phyloP scores from a whole-genome alignment of 352 stramenopile genomes.

The Globisporangium ultimum region DNA sequence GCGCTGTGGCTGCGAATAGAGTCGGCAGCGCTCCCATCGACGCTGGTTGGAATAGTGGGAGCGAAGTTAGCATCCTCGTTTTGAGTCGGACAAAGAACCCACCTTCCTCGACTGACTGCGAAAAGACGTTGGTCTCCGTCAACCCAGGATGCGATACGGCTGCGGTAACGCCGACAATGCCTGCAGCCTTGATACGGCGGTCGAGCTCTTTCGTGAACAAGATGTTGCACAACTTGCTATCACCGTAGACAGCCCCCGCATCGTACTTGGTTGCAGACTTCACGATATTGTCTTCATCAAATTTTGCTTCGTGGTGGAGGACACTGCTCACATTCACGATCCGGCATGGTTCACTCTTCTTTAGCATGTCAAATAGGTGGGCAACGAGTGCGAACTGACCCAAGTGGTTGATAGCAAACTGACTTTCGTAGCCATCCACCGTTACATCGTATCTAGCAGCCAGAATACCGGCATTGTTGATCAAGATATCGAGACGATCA shows the following conservation, averaged over 20 bases:
- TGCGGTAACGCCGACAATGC: constrained; percentile 3
- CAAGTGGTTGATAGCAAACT: constrained; percentile 13
- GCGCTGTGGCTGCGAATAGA: no score
- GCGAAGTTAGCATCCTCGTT: not conserved
- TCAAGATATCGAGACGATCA: no score
- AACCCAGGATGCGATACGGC: constrained; percentile 4
- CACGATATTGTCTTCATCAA: constrained; percentile 1
- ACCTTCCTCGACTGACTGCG: not conserved
- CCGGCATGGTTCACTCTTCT: constrained; percentile 12
- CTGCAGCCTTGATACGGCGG: not conserved
- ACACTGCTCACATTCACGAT: constrained; percentile 8
- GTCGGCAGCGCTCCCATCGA: no score
- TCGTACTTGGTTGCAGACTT: not conserved
- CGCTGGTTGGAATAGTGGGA: not conserved
- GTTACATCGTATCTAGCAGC: no score
- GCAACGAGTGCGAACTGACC: constrained; percentile 30
- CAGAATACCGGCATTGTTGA: constrained; percentile 20
- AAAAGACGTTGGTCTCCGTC: constrained; percentile 6
- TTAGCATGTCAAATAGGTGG: constrained; percentile 20
- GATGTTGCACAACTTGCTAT: not conserved
- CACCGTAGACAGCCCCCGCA: not conserved
- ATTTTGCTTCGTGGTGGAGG: constrained; percentile 5
- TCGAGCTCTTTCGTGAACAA: constrained; percentile 12
- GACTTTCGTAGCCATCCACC: no score
- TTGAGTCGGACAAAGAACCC: not conserved